A percentile compares a stretch with the other conserved stretches of the same genome.
phyloP scores from a whole-genome alignment of 345 rosid species.

The Camelina neglecta region DNA sequence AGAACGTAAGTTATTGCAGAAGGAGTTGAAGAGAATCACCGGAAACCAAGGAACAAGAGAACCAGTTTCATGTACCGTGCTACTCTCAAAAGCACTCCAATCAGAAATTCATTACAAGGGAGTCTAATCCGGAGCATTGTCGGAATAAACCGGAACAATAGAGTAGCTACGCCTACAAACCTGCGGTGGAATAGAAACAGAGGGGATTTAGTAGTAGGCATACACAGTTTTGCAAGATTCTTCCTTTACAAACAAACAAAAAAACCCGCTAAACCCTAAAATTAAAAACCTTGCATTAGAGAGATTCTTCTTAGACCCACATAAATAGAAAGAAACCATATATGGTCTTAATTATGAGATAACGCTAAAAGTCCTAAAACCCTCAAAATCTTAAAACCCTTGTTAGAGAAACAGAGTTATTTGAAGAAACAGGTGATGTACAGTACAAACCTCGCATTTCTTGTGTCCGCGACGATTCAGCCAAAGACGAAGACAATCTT shows the following conservation, averaged over 20 bases:
- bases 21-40: slow-evolving; percentile 22
- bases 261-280: no score
- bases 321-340: no score
- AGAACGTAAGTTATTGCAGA: slow-evolving; percentile 5
- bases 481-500: slow-evolving; percentile 37
- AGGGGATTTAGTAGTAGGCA: background rate
- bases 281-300: background rate
- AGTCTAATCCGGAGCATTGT: slow-evolving; percentile 40
- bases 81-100: slow-evolving; percentile 1
- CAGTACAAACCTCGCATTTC: slow-evolving; percentile 35
- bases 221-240: background rate
- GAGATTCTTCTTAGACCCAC: background rate
- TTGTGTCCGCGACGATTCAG: slow-evolving; percentile 19
- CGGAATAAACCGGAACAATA: slow-evolving; percentile 15
- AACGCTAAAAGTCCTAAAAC: no score
- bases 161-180: slow-evolving; percentile 33
- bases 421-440: no score
- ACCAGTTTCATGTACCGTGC: background rate
- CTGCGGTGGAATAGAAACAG: slow-evolving; percentile 14
- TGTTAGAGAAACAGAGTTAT: no score
- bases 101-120: slow-evolving; percentile 21
- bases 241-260: background rate
- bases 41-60: slow-evolving; percentile 22
- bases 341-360: no score
- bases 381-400: slow-evolving; percentile 1